Evolutionary conservation across 148 eudicot genomes (phyloP), one percentile per base, ranked within the genome.

Genomic region (Polygonum maritimum): DNA sequence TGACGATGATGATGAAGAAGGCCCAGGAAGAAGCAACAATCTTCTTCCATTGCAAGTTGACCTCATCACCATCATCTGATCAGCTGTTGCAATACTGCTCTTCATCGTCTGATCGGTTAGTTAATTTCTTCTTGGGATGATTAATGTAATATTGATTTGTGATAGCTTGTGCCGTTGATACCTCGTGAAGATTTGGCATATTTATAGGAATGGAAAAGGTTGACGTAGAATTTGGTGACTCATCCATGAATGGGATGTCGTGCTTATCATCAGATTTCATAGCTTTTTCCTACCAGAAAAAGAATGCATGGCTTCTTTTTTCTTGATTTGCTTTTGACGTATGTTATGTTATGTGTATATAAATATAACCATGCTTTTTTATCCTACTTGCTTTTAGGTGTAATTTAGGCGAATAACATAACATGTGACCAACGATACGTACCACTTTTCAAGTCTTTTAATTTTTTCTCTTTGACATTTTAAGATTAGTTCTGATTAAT

Each of bases 211-310:
- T 5, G 10, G 2, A 55, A n/a, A 19, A 19, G 5, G 31, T 7
- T n/a, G 62, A 55, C 54, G 15, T 2, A 4, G 13, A 16, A 4
- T 12, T 19, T 55, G 26, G 62, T 55, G 62, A 55, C 62, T 55
- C 62, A 55, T 55, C 21, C 8, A 3, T n/a, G 62, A n/a, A 55
- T 55, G 62, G 62, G 62, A 55, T 26, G 1, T 55, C 21, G 62
- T 4, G 62, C 62, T 55, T 55, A 55, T 55, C 62, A 19, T 55
- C 11, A 19, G 47, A 44, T 6, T 44, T 44, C 90, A 85, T 18
- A 18, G 49, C 15, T 48, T 18, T 18, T 16, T n/a, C 31, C 31
- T 26, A 26, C 31, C 31, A 26, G 31, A 26, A 26, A 26, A 26
- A 26, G 47, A 44, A 44, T 44, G 7, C 90, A 85, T 18, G 18